Evolutionary conservation across 2,329 filamentous ascomycete species (phyloP).

Genomic region (Paracorniculantispora psalliotae): DNA sequence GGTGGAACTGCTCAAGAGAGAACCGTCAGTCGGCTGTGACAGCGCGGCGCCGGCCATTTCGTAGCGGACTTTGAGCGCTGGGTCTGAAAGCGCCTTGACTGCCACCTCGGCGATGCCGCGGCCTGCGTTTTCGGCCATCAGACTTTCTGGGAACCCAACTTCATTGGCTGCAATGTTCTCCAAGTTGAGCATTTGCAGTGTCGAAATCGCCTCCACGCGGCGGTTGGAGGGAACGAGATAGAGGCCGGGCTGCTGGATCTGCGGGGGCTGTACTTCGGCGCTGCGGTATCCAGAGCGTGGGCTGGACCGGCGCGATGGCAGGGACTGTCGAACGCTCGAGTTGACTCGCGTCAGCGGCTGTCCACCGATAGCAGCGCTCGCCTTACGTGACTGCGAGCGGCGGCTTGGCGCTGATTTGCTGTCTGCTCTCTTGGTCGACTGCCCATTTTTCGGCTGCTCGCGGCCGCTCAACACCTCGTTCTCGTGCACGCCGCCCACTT

Average conservation of each 20-base stretch:
- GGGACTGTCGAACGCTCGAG: constrained; percentile 37
- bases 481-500: constrained; percentile 45
- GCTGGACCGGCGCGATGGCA: constrained; percentile 26
- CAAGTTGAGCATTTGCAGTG: constrained; percentile 84
- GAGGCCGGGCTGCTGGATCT: constrained; percentile 40
- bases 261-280: constrained; percentile 29
- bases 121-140: constrained; percentile 88
- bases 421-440: constrained; percentile 46
- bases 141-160: constrained; percentile 78
- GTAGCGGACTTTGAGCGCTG: constrained; percentile 51
- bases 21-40: constrained; percentile 21
- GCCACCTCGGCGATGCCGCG: constrained; percentile 83
- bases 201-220: constrained; percentile 58
- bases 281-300: constrained; percentile 27
- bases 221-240: constrained; percentile 52
- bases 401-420: constrained; percentile 45
- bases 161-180: constrained; percentile 89
- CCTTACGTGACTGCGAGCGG: constrained; percentile 54
- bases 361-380: constrained; percentile 38
- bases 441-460: constrained; percentile 47
- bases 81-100: constrained; percentile 61
- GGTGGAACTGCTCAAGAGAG: constrained; percentile 31
- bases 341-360: constrained; percentile 44
- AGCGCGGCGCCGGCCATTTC: constrained; percentile 37
- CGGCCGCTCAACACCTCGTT: constrained; percentile 44